Percentiles rank a stretch among this genome's conserved stretches.
Evolutionary conservation across 257 asterid species (phyloP).

Genomic region (Solanum lignicaule): DNA sequence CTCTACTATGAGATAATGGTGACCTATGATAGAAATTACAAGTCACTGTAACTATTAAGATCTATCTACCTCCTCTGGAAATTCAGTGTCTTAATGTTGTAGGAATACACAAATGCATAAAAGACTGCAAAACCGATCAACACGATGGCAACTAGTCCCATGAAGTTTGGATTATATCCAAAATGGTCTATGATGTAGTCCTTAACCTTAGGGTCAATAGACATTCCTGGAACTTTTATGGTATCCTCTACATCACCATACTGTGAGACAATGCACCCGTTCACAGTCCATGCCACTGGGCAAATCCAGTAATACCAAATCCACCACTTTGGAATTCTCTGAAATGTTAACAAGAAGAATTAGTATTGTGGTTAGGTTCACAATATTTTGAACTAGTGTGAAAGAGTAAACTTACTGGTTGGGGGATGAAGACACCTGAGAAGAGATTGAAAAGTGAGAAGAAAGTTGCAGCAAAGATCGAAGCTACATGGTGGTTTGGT

Average conservation of each 20-base stretch:
- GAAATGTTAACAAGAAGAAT: neutral
- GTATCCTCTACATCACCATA: no score
- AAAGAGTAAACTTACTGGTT: slow-evolving; percentile 52
- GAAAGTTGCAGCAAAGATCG: slow-evolving; percentile 76
- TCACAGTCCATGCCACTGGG: slow-evolving; percentile 85
- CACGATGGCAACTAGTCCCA: neutral
- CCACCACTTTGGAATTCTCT: slow-evolving; percentile 69
- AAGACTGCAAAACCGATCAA: slow-evolving; percentile 3
- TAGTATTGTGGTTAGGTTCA: neutral
- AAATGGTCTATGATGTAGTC: no score
- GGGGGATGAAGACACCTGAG: slow-evolving; percentile 23
- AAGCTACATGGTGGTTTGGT: slow-evolving; percentile 77
- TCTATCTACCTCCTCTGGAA: slow-evolving; percentile 36
- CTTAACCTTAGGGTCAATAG: no score
- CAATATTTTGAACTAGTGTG: neutral
- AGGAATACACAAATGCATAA: slow-evolving; percentile 42
- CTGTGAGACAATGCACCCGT: slow-evolving; percentile 65
- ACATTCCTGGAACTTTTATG: no score
- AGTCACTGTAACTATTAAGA: neutral
- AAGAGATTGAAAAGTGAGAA: slow-evolving; percentile 68
- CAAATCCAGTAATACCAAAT: slow-evolving; percentile 48
- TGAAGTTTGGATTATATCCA: no score
- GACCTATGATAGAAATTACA: neutral
- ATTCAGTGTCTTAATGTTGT: slow-evolving; percentile 40
- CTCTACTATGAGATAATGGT: neutral